These are phyloP conservation scores for Leccinum disarticulatum DNA, from an alignment of 768 basidiomycete genomes.

Conservation along the genomic window DNA sequence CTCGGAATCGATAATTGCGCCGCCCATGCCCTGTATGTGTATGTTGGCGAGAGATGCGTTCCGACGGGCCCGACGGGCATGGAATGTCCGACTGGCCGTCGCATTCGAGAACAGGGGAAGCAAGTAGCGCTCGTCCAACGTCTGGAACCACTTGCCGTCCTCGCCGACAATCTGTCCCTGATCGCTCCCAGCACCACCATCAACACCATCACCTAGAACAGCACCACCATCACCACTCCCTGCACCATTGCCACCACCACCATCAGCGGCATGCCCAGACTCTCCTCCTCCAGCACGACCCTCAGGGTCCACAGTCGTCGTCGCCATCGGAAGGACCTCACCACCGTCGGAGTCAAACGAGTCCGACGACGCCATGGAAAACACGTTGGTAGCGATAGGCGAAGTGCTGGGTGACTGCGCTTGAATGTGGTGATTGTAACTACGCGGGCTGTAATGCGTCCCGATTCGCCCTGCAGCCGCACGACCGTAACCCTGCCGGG, in stretches of 20 bases:
- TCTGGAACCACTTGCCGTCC: constrained; percentile 95
- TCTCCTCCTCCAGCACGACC: constrained; percentile 8
- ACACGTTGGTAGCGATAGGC: constrained; percentile 36
- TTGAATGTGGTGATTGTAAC: constrained; percentile 64
- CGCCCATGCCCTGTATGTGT: constrained; percentile 20
- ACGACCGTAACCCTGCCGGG: constrained; percentile 26
- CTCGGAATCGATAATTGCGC: constrained; percentile 34
- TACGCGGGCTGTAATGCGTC: constrained; percentile 51
- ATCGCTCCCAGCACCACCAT: not conserved
- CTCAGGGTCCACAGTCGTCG: constrained; percentile 39
- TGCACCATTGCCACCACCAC: not conserved
- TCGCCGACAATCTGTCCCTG: constrained; percentile 38
- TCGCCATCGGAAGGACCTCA: constrained; percentile 77
- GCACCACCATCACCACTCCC: not conserved
- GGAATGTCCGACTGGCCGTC: constrained; percentile 83
- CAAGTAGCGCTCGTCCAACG: constrained; percentile 91
- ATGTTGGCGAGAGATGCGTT: constrained; percentile 30
- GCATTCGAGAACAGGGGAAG: constrained; percentile 92
- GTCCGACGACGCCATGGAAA: constrained; percentile 75
- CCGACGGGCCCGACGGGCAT: constrained; percentile 70
- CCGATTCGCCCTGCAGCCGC: constrained; percentile 48
- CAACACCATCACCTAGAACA: not conserved
- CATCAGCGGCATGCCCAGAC: not conserved
- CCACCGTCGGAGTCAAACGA: constrained; percentile 73
- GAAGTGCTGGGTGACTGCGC: constrained; percentile 8